phyloP scores from a whole-genome alignment of 257 asterid species.

The Avicennia marina region DNA sequence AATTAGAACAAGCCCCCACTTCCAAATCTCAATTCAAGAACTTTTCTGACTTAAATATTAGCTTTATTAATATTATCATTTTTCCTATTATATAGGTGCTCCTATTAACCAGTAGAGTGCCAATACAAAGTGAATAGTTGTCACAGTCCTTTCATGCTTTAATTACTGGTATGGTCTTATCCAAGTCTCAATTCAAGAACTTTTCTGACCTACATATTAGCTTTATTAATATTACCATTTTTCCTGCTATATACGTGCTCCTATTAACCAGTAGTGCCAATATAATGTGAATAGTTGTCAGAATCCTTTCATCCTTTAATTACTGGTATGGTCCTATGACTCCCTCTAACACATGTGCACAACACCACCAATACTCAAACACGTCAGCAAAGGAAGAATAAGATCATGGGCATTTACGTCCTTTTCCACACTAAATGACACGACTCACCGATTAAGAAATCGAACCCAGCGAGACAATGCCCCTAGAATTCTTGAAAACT shows the following conservation, averaged over 20 bases:
- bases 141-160: constrained; percentile 10
- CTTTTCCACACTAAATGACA: background rate
- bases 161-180: too few relatives aligned
- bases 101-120: background rate
- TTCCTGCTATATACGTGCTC: background rate
- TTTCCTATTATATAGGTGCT: background rate
- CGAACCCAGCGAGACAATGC: constrained; percentile 16
- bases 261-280: background rate
- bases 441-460: constrained; percentile 16
- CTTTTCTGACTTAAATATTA: constrained; percentile 4
- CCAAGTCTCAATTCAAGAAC: background rate
- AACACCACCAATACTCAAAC: too few relatives aligned
- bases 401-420: constrained; percentile 5
- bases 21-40: background rate
- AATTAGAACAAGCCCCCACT: constrained; percentile 1
- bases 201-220: constrained; percentile 1
- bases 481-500: constrained; percentile 14
- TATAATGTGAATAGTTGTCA: background rate
- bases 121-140: background rate
- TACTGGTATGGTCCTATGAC: background rate
- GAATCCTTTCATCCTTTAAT: constrained; percentile 5
- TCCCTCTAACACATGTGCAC: background rate
- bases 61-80: background rate
- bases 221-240: background rate
- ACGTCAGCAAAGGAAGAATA: background rate